phyloP scores from a whole-genome alignment of 208 protist species.

The Porcisia deanei region DNA sequence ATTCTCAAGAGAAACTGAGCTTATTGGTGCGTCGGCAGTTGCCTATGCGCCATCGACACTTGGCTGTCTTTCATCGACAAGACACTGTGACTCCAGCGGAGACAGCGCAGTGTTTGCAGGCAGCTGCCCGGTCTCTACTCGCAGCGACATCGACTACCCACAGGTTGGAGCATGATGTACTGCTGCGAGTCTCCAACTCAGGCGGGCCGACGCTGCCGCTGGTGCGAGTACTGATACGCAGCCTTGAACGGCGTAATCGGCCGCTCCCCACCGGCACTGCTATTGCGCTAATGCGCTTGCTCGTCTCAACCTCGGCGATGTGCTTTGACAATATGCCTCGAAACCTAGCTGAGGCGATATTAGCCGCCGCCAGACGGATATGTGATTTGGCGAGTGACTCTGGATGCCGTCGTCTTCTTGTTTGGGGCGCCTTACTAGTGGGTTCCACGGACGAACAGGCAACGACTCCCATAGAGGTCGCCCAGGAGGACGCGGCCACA shows the following conservation, averaged over 20 bases:
- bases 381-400: slow-evolving; percentile 17
- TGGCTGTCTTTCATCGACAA: not conserved
- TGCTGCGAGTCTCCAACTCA: not conserved
- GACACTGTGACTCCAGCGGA: slow-evolving; percentile 3
- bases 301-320: slow-evolving; percentile 2
- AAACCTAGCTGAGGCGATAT: not conserved
- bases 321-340: not conserved
- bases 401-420: not conserved
- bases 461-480: not conserved
- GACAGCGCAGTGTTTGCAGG: slow-evolving; percentile 1
- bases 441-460: not conserved
- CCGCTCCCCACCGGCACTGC: slow-evolving; percentile 21
- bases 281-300: slow-evolving; percentile 12
- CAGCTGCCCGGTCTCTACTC: slow-evolving; percentile 1
- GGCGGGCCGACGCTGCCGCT: not conserved
- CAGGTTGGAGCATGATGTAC: not conserved
- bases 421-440: slow-evolving; percentile 14
- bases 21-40: not conserved
- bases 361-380: slow-evolving; percentile 4
- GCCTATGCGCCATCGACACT: slow-evolving; percentile 11
- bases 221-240: not conserved
- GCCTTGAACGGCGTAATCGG: not conserved
- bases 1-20: not conserved
- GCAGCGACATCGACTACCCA: not conserved
- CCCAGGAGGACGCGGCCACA: not conserved